These are phyloP conservation scores for Tuber umbilicatum DNA, from an alignment of 495 filamentous ascomycete species.

Conservation along the genomic window DNA sequence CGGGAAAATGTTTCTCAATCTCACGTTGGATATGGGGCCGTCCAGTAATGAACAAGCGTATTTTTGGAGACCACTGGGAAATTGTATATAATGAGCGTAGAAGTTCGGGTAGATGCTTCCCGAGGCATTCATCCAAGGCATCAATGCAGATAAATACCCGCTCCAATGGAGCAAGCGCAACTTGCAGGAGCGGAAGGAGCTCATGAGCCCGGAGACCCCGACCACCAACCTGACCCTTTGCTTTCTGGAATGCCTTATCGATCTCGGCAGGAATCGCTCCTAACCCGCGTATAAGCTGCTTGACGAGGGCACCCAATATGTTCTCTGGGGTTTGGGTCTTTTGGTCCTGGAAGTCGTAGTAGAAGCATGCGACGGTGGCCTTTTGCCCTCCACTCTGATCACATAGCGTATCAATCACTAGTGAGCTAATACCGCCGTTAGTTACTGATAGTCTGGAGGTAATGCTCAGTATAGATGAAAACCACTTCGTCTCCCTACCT, in stretches of 20 bases:
- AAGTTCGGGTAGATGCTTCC: background rate
- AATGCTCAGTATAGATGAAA: background rate
- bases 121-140: background rate
- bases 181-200: background rate
- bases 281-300: background rate
- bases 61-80: background rate
- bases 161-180: background rate
- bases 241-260: background rate
- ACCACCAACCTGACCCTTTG: background rate
- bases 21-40: background rate
- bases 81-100: background rate
- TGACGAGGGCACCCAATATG: background rate
- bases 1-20: background rate
- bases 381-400: background rate
- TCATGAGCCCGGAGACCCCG: background rate
- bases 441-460: background rate
- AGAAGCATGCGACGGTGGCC: background rate
- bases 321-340: background rate
- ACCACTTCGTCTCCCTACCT: background rate
- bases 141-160: background rate
- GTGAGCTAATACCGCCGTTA: background rate
- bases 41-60: background rate
- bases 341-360: background rate
- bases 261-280: background rate
- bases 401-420: background rate